Evolutionary conservation across 768 basidiomycete genomes (phyloP).

Genomic region (Dentipellis fragilis): DNA sequence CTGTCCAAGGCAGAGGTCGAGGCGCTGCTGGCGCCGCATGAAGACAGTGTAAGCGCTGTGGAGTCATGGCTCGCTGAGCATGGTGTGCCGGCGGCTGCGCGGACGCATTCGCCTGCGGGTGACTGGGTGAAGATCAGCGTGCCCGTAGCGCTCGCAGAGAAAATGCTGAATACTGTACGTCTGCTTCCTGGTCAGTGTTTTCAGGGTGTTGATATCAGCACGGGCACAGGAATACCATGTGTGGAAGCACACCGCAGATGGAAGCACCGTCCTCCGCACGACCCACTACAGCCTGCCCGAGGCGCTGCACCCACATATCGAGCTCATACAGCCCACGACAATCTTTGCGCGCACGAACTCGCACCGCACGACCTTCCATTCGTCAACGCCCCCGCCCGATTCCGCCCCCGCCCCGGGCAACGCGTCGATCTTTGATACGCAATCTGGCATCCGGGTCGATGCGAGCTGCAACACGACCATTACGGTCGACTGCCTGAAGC

Average conservation of each 20-base stretch:
- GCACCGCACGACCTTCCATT: slow-evolving; percentile 34
- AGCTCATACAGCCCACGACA: slow-evolving; percentile 55
- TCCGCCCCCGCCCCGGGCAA: not conserved
- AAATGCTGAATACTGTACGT: slow-evolving; percentile 61
- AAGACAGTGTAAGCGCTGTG: slow-evolving; percentile 23
- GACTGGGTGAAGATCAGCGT: slow-evolving; percentile 61
- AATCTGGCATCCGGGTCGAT: slow-evolving; percentile 23
- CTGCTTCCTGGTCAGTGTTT: not conserved
- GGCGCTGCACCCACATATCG: slow-evolving; percentile 40
- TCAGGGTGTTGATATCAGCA: not conserved
- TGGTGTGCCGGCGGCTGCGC: slow-evolving; percentile 37
- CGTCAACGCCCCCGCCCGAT: not conserved
- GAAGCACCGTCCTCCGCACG: slow-evolving; percentile 42
- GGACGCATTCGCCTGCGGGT: slow-evolving; percentile 39
- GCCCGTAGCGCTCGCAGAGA: slow-evolving; percentile 49
- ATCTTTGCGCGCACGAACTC: slow-evolving; percentile 43
- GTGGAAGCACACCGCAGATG: slow-evolving; percentile 45
- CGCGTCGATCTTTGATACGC: not conserved
- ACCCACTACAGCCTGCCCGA: slow-evolving; percentile 48
- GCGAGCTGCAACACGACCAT: slow-evolving; percentile 25
- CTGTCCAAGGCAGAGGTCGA: slow-evolving; percentile 19
- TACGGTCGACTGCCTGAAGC: slow-evolving; percentile 21
- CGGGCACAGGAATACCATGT: slow-evolving; percentile 45
- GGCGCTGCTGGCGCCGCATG: slow-evolving; percentile 26
- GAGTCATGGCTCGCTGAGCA: slow-evolving; percentile 52